Base-by-base conservation (phyloP, 139 green algal species). In the Deuterostichococcus epilithicus region DNA sequence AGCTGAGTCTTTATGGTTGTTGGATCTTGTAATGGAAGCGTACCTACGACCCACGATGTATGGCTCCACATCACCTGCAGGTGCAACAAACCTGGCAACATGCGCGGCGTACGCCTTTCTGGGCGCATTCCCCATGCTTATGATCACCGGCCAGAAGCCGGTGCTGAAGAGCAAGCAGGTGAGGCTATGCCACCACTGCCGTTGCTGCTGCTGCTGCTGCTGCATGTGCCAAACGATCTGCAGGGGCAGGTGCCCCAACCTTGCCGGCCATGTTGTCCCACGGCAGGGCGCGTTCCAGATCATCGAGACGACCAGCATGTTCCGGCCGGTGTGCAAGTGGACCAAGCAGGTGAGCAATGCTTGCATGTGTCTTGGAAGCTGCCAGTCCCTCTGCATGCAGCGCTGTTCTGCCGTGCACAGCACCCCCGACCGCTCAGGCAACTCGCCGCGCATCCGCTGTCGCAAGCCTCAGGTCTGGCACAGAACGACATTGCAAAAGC, bases 111-210 rank as follows among this genome's bases (percentile, higher is more conserved):
- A 86, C 38, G 74, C 69, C 20, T 65, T 84, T 20, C 73, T 86
- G 39, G 72, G 79, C 30, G 82, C 65, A 0, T 87, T 87, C 39
- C 82, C 82, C 0, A 84, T 82, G 78, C 66, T 87, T 10, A 70
- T 70, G 65, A 39, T 70, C 32, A 83, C 77, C 3, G 82, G 82
- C 18, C 82, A 87, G 68, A 87, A 87, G 74, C 82, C 82, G 8
- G 80, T 87, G 52, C 71, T 83, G 67, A 84, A 82, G 65, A 82
- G 79, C 78, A 87, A 87, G 75, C 82, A 87, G n/a, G n/a, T n/a
- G n/a, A n/a, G n/a, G n/a, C n/a, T n/a, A n/a, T n/a, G n/a, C n/a
- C n/a, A n/a, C 8, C 68, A 34, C 68, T 15, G 35, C 68, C 35
- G 68, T 28, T 78, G 73, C 26, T 59, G 32, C 26, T 72, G 32